Conservation (phyloP, 2,329 filamentous ascomycete genomes). For the Tympanopsis confertula region DNA sequence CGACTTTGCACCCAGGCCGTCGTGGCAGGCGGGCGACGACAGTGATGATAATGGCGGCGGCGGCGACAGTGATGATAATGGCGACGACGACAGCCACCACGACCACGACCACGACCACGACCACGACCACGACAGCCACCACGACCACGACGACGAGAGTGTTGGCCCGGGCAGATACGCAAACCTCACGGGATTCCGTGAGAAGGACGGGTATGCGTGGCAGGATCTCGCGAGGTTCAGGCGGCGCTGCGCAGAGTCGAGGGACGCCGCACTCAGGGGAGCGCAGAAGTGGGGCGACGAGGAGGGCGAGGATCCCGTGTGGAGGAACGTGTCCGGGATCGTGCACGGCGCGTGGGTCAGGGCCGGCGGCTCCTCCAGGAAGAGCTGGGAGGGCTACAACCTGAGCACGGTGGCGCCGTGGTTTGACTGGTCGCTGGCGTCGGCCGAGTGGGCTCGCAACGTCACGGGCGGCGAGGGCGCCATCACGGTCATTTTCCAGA, state of each 20-base stretch:
- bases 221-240: constrained; percentile 57
- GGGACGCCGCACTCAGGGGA: constrained; percentile 33
- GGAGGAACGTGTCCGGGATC: constrained; percentile 68
- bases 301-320: constrained; percentile 37
- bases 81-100: too few species aligned
- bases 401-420: constrained; percentile 51
- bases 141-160: constrained; percentile 10
- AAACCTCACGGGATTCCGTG: constrained; percentile 67
- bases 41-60: not conserved
- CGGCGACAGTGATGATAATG: not conserved
- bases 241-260: constrained; percentile 51
- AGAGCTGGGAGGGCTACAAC: constrained; percentile 46
- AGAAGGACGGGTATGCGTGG: constrained; percentile 70
- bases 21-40: too few species aligned
- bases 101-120: constrained; percentile 50
- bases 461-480: constrained; percentile 63
- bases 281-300: constrained; percentile 26
- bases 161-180: constrained; percentile 31
- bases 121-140: constrained; percentile 20
- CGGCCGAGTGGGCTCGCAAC: constrained; percentile 63
- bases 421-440: constrained; percentile 49
- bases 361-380: constrained; percentile 28
- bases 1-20: not conserved
- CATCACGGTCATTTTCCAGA: constrained; percentile 57
- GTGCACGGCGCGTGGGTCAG: constrained; percentile 64